Conservation (phyloP, 1,139 yeast genomes). For the Magnusiomyces ingens region DNA sequence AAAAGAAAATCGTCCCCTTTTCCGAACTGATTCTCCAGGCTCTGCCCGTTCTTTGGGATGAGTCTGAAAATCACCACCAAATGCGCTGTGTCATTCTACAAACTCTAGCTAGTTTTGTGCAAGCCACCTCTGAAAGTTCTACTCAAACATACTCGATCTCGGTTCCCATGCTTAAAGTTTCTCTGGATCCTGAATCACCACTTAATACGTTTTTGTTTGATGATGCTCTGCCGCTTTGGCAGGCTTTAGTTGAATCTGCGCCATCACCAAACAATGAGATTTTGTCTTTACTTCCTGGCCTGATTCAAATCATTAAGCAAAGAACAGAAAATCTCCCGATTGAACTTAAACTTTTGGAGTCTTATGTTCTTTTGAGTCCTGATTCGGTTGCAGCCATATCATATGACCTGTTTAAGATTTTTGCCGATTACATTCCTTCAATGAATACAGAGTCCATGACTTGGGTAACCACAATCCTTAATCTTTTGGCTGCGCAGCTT, state of each 20-base stretch:
- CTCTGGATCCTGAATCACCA: constrained; percentile 60
- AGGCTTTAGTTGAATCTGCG: constrained; percentile 54
- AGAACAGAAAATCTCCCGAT: constrained; percentile 75
- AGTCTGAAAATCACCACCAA: constrained; percentile 53
- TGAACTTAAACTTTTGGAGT: constrained; percentile 59
- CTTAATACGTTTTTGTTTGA: constrained; percentile 62
- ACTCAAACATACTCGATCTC: constrained; percentile 54
- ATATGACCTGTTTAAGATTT: constrained; percentile 42
- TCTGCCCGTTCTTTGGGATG: constrained; percentile 73
- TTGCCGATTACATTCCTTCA: constrained; percentile 50
- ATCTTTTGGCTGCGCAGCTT: constrained; percentile 19
- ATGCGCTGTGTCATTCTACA: constrained; percentile 65
- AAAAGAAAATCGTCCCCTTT: constrained; percentile 25
- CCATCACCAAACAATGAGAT: constrained; percentile 32
- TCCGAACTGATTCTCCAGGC: constrained; percentile 48
- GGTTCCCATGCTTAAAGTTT: constrained; percentile 54
- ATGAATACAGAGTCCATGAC: constrained; percentile 57
- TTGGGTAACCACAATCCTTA: constrained; percentile 20
- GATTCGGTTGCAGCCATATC: constrained; percentile 22
- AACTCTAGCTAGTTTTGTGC: constrained; percentile 55
- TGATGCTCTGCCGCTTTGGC: constrained; percentile 87
- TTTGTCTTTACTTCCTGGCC: constrained; percentile 42
- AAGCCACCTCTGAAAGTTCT: constrained; percentile 60
- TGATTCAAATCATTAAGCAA: constrained; percentile 46
- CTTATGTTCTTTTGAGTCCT: constrained; percentile 59